These are phyloP conservation scores for Mucor racemosus DNA, from an alignment of 371 early-diverging fungal genomes.

Conservation along the genomic window DNA sequence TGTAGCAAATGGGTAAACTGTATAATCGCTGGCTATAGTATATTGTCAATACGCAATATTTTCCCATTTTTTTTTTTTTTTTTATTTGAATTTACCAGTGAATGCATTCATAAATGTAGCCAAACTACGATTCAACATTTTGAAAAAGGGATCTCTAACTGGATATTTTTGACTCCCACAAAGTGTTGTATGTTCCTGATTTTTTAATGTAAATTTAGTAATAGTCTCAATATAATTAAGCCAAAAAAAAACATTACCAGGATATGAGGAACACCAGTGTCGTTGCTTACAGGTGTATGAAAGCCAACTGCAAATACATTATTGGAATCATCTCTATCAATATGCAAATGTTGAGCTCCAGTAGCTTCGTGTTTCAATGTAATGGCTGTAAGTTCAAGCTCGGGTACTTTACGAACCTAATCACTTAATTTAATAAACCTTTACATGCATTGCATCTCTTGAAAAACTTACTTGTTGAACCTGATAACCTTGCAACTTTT, in stretches of 20 bases:
- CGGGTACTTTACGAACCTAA: slow-evolving; percentile 58
- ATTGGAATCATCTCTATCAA: slow-evolving; percentile 85
- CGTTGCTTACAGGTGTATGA: slow-evolving; percentile 81
- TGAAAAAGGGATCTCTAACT: slow-evolving; percentile 96
- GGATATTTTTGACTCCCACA: slow-evolving; percentile 91
- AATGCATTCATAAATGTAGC: slow-evolving; percentile 97
- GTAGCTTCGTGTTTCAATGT: slow-evolving; percentile 76
- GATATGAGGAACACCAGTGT: slow-evolving; percentile 93
- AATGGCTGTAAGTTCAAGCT: slow-evolving; percentile 73
- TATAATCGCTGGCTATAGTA: slow-evolving; percentile 79
- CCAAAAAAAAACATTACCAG: slow-evolving; percentile 49
- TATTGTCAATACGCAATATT: background rate
- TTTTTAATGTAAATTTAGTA: background rate
- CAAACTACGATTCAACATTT: slow-evolving; percentile 95
- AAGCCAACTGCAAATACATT: slow-evolving; percentile 94
- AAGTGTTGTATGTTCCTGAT: slow-evolving; percentile 89
- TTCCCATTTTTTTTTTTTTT: background rate
- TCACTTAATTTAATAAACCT: background rate
- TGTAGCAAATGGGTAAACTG: slow-evolving; percentile 94
- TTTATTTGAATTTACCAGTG: slow-evolving; percentile 63
- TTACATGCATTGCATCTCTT: background rate
- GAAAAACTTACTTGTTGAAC: slow-evolving; percentile 27
- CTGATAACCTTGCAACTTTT: slow-evolving; percentile 34
- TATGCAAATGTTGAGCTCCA: slow-evolving; percentile 88
- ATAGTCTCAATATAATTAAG: no score